Base-by-base conservation (phyloP, 2,329 filamentous ascomycete species). In the Coniochaeta pulveracea region DNA sequence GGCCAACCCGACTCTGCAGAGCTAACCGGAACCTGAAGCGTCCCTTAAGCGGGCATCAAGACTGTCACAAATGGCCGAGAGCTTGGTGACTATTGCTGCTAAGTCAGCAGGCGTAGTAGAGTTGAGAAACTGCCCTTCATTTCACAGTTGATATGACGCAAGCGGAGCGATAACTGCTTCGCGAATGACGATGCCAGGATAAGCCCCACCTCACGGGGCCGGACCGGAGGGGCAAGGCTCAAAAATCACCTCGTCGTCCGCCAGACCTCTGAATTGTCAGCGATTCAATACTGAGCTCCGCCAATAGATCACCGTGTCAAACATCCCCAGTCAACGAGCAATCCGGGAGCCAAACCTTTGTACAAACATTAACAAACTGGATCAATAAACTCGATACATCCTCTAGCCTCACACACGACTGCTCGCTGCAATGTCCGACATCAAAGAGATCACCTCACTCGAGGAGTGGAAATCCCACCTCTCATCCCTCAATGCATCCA, bases 371-470 rank as follows among this genome's bases (percentile, higher is more conserved):
- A 21, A 17, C 18, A 15, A 4, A 21, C 5, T 15, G n/a, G n/a
- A n/a, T n/a, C n/a, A 21, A 17, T 3, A 31, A 11, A 31, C 4
- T 19, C 8, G 17, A 10, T 18, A 4, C 6, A 12, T 31, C 11
- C 28, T 7, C 28, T 6, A 6, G 11, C 24, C 6, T 14, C 24
- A 32, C 22, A 14, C 30, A 19, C 33, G 18, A 34, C 15, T 17
- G 15, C 33, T 26, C 14, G 19, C 22, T 28, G 62, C 44, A 41
- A 88, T 88, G 81, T 84, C 81, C 43, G 76, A 72, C 38, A 74
- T 95, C 50, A 73, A 70, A 43, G 82, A 93, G 50, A 80, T 95
- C 58, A 71, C 75, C 46, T 76, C 72, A 47, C 75, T 85, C 48
- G 62, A 69, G 45, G 76, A 77, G 47, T 95, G 91, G 76, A 66